Base-by-base conservation (phyloP, 371 early-diverging fungal species). In the Gilbertella persicaria region DNA sequence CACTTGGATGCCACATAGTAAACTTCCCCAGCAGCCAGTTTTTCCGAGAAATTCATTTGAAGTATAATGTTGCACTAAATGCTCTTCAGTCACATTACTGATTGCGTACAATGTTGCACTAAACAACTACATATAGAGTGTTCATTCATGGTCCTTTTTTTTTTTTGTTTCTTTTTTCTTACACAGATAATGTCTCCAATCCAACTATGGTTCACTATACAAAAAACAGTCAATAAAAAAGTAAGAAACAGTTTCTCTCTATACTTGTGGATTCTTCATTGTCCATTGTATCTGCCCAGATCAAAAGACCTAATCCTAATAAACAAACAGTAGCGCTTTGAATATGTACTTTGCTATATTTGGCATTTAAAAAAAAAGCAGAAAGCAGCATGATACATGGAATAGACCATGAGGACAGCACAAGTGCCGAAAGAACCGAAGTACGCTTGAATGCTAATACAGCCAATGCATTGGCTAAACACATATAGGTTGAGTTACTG, bases 311-410 rank as follows among this genome's bases (percentile, higher is more conserved):
- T 28, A 75, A 50, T 13, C 76, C 76, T 5, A 45, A 19, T 8
- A 75, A 45, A 28, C 70, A 71, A 1, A 75, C 29, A 23, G 33
- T 24, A 12, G 70, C 68, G 38, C 70, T 68, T 14, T 43, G 46
- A 17, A 67, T 53, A 43, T 75, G 76, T 6, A 50, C 30, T 38
- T 29, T 17, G 16, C 41, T 61, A 23, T 75, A 75, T 19, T 54
- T 55, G 19, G 64, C 53, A 48, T 60, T 28, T 5, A 72, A 51
- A 43, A 60, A 69, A 13, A 41, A 60, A 10, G 58, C 55, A 0
- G 76, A 72, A 3, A 75, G 50, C 25, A 75, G 36, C 66, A 75
- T 70, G 42, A 75, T 62, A 25, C 76, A 75, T 21, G 76, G 76
- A 17, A 72, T 46, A 3, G 76, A 60, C 76, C 76, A 75, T 21